Evolutionary conservation across 2,329 filamentous ascomycete species (phyloP), one percentile per base, ranked within the genome.

Genomic region (Neonectria neomacrospora): DNA sequence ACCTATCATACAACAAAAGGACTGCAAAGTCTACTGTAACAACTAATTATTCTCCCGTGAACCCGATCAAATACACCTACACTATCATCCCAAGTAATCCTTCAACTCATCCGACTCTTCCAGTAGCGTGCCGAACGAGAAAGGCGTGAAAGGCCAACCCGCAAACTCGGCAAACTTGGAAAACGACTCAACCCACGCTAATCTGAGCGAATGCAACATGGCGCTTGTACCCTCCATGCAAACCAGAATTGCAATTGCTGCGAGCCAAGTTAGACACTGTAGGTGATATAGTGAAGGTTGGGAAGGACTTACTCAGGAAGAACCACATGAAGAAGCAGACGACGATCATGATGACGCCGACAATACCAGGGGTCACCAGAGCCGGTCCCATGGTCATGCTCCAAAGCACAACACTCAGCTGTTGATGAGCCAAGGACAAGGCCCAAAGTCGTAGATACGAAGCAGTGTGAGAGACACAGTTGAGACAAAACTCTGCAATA

Each of bases 361-460:
- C 64, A 50, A 86, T 83, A 51, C 92, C 91, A 1, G 83, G 84
- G 71, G 85, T 87, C 23, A 81, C 81, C 62, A 99, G 91, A 3
- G 92, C 91, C 54, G 89, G 90, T 30, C 86, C 91, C 54, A 99
- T 85, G 1, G 96, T 99, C 96, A 99, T 99, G 73, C 87, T 87
- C 96, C 96, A 99, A 51, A 99, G 87, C 67, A 99, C 96, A 68
- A 94, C 91, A 52, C 93, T 97, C 64, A 99, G 90, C 86, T 98
- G 96, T 79, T 99, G 96, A 84, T 99, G 96, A 32, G 96, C 96
- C 64, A 99, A 90, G 2, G 96, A 99, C 72, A 99, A 81, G 32
- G 96, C 96, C 96, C 96, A 99, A 47, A 99, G 91, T 84, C 96
- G 96, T 51, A 99, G 91, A 81, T 99, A 99, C 1, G 96, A 99